These are phyloP conservation scores for Rhizopus arrhizus DNA, from an alignment of 371 early-diverging fungal species.

Conservation along the genomic window DNA sequence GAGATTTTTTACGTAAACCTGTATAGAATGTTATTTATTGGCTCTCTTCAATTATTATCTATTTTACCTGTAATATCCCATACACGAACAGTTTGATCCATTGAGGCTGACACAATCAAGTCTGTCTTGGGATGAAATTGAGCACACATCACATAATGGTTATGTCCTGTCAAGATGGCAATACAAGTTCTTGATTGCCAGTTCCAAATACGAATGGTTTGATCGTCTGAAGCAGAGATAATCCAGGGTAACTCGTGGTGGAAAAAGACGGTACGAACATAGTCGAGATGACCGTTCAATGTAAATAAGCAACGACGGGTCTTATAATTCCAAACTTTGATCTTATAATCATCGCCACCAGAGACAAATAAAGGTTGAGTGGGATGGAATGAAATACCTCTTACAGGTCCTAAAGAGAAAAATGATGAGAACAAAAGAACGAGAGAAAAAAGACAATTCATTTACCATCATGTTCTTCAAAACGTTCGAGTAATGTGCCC, in stretches of 20 bases:
- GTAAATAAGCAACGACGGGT: conserved; percentile 93
- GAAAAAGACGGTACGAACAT: conserved; percentile 97
- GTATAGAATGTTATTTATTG: not conserved
- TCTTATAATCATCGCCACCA: conserved; percentile 99
- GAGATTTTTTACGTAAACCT: conserved; percentile 86
- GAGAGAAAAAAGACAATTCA: no score
- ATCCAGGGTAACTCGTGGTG: conserved; percentile 99
- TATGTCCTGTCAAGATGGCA: conserved; percentile 97
- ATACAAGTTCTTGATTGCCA: conserved; percentile 99
- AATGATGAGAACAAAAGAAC: not conserved
- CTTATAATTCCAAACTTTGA: conserved; percentile 99
- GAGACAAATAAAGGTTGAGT: conserved; percentile 98
- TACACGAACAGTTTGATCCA: conserved; percentile 98
- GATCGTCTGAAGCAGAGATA: conserved; percentile 97
- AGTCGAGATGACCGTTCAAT: conserved; percentile 98
- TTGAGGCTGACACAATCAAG: conserved; percentile 92
- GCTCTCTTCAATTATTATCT: no score
- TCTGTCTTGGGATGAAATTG: conserved; percentile 97
- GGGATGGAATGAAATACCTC: conserved; percentile 97
- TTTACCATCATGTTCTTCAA: conserved; percentile 98
- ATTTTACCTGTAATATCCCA: conserved; percentile 95
- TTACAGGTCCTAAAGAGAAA: conserved; percentile 87
- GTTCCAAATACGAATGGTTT: conserved; percentile 99
- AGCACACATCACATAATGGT: conserved; percentile 99
- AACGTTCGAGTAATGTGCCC: conserved; percentile 95